These are phyloP conservation scores for Neoscytalidium dimidiatum DNA, from an alignment of 2,329 filamentous ascomycete species.

Conservation along the genomic window DNA sequence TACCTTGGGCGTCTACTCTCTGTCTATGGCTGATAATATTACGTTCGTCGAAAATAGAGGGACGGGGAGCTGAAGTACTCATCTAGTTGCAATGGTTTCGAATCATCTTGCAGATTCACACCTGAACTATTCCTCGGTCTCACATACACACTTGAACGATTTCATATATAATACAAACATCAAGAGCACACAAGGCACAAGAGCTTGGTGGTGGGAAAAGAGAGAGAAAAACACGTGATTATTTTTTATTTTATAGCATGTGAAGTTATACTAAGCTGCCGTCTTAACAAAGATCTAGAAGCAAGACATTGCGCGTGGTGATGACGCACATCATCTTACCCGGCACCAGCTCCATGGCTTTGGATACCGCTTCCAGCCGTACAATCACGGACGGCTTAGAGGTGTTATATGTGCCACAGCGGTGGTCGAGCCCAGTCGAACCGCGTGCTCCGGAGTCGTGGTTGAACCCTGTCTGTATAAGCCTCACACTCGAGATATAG, in stretches of 20 bases:
- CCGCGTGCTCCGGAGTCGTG: not conserved
- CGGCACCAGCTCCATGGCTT: not conserved
- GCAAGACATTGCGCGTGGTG: not conserved
- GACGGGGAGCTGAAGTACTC: too few relatives aligned
- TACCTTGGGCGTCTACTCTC: too few relatives aligned
- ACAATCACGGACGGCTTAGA: not conserved
- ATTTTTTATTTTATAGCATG: not conserved
- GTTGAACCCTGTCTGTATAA: not conserved
- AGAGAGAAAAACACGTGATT: too few relatives aligned
- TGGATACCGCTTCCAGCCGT: not conserved
- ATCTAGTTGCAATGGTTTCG: too few relatives aligned
- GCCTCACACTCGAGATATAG: not conserved
- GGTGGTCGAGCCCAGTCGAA: not conserved
- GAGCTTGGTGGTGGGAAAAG: too few relatives aligned
- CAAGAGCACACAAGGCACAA: too few relatives aligned
- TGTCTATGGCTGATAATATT: too few relatives aligned
- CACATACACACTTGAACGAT: too few relatives aligned
- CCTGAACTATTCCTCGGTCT: too few relatives aligned
- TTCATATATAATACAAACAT: too few relatives aligned
- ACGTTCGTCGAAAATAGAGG: too few relatives aligned
- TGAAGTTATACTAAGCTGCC: not conserved
- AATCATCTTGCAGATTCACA: too few relatives aligned
- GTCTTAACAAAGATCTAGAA: not conserved
- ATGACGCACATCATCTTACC: not conserved
- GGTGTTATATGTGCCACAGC: not conserved